phyloP scores from a whole-genome alignment of 768 basidiomycete species.

The Amanita rimosa region DNA sequence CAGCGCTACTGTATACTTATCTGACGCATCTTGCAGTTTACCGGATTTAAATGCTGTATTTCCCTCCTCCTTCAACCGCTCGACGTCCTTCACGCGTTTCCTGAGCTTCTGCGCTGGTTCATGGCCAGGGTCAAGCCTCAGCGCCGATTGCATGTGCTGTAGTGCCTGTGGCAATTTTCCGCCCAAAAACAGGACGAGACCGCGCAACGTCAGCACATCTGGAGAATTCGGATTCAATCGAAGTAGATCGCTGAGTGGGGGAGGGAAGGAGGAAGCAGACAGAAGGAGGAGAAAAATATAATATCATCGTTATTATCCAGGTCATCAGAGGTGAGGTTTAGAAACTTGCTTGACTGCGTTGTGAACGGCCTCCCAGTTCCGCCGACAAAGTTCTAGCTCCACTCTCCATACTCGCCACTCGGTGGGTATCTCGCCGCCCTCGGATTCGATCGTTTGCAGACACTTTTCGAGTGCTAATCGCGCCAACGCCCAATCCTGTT shows the following conservation, averaged over 20 bases:
- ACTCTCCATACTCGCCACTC: constrained; percentile 78
- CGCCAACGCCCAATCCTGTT: constrained; percentile 69
- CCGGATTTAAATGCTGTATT: constrained; percentile 63
- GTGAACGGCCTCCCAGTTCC: constrained; percentile 65
- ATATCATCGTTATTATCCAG: constrained; percentile 1
- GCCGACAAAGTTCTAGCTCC: constrained; percentile 64
- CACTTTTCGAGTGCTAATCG: constrained; percentile 75
- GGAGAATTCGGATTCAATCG: constrained; percentile 65
- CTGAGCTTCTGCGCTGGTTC: constrained; percentile 59
- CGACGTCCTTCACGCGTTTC: constrained; percentile 74
- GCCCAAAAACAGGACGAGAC: constrained; percentile 65
- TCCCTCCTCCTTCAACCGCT: constrained; percentile 77
- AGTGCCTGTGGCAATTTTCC: constrained; percentile 62
- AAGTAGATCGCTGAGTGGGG: constrained; percentile 51
- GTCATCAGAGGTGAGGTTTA: constrained; percentile 1
- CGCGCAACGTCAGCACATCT: constrained; percentile 69
- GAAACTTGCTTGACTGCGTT: constrained; percentile 57
- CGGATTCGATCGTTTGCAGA: constrained; percentile 58
- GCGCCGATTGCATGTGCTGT: constrained; percentile 58
- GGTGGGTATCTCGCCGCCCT: constrained; percentile 62
- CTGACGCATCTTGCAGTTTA: constrained; percentile 47
- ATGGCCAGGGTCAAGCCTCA: constrained; percentile 72
- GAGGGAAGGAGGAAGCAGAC: neutral
- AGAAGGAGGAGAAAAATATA: neutral
- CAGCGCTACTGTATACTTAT: constrained; percentile 61